These are phyloP conservation scores for Aciculoconidium aculeatum DNA, from an alignment of 805 yeast species.

Conservation along the genomic window DNA sequence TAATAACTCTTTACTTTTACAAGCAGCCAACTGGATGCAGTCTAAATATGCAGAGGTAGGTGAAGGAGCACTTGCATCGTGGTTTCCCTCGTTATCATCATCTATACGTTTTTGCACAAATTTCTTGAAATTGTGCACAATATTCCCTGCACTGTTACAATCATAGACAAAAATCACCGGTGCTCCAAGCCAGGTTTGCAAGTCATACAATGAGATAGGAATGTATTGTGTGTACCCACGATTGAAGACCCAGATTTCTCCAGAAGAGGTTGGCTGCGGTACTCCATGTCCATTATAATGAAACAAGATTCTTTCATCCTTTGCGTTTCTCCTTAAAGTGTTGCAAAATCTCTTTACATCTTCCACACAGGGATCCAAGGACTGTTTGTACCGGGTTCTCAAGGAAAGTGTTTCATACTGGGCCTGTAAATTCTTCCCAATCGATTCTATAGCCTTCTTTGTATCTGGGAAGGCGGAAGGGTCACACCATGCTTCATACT, in stretches of 20 bases:
- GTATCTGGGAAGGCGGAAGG: conserved; percentile 78
- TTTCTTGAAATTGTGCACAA: conserved; percentile 80
- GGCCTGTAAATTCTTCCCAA: conserved; percentile 79
- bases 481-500: conserved; percentile 89
- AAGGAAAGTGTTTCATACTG: conserved; percentile 88
- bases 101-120: conserved; percentile 86
- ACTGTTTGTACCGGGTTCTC: conserved; percentile 84
- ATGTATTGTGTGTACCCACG: conserved; percentile 96
- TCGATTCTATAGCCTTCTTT: conserved; percentile 84
- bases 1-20: conserved; percentile 74
- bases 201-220: conserved; percentile 90
- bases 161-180: conserved; percentile 95
- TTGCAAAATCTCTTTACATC: conserved; percentile 90
- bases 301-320: conserved; percentile 87
- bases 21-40: conserved; percentile 91
- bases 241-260: conserved; percentile 98
- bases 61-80: conserved; percentile 48
- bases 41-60: conserved; percentile 70
- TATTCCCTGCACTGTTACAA: conserved; percentile 91
- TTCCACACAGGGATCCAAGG: conserved; percentile 91
- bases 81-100: conserved; percentile 67
- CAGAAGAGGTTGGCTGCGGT: conserved; percentile 92
- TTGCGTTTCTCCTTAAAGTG: conserved; percentile 81
- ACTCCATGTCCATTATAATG: conserved; percentile 99
- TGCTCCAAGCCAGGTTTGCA: conserved; percentile 97